Base-by-base conservation (phyloP, 148 eudicot genomes). In the Agrostemma githago region DNA sequence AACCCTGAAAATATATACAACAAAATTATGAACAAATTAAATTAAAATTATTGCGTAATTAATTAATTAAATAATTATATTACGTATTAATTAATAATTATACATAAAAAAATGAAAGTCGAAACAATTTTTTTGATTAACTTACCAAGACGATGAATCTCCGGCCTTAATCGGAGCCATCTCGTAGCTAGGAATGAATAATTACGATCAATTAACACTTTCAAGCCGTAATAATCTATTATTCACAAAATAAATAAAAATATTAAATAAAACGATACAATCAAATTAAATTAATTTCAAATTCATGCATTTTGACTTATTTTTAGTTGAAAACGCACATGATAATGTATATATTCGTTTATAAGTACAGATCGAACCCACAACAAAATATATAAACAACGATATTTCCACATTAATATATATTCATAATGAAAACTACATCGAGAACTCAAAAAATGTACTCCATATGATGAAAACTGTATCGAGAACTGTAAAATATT, bases 1-100 rank as follows among this genome's bases (percentile, higher is more conserved):
- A 43, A 73, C 75, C 84, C 89, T 89, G 83, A 21, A 82, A 61
- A 72, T 26, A 26, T n/a, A 19, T 67, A 60, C 72, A 3, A 12
- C 20, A 0, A 8, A 72, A 44, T 7, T 20, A 34, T 4, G 10
- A 68, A 68, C 12, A 53, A 26, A 26, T 26, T 26, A 26, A 26
- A 26, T 26, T 26, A 26, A 26, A 26, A 26, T 26, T 26, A 26
- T 26, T 26, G 34, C 34, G 34, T 26, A 26, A 26, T 26, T 26
- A 26, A 26, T 26, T 26, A 26, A n/a, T n/a, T n/a, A n/a, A n/a
- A n/a, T n/a, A n/a, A n/a, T n/a, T 26, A 26, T n/a, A 26, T 26
- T 26, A 68, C 2, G 8, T 59, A 34, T 62, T 38, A 5, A 0
- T 6, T 6, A 34, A 20, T 41, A 37, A 14, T 7, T 14, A 6